phyloP scores from a whole-genome alignment of 805 yeast species.

The Monosporozyma yasuniensis region DNA sequence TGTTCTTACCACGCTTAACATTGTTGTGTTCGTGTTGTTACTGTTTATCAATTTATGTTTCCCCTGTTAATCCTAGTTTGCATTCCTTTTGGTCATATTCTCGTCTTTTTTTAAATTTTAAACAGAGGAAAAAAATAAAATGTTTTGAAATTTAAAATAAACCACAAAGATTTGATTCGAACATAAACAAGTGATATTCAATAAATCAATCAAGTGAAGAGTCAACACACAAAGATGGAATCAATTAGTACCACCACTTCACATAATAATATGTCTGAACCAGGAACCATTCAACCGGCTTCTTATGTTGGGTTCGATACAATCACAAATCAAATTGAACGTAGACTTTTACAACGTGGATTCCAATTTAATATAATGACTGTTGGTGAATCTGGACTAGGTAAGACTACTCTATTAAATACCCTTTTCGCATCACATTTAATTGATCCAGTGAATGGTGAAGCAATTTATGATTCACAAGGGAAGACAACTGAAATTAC shows the following conservation, averaged over 20 bases:
- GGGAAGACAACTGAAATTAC: constrained; percentile 74
- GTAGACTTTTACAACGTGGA: constrained; percentile 81
- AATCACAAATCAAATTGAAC: constrained; percentile 91
- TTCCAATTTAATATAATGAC: constrained; percentile 91
- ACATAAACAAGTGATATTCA: not conserved
- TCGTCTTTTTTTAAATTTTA: not conserved
- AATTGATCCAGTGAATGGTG: constrained; percentile 57
- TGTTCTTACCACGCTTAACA: not conserved
- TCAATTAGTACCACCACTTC: not conserved
- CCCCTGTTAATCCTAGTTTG: not conserved
- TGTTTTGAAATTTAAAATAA: not conserved
- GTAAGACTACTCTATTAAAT: constrained; percentile 86
- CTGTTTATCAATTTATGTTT: not conserved
- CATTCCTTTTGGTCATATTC: too few relatives aligned
- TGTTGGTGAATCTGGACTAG: constrained; percentile 89
- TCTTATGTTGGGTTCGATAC: constrained; percentile 94
- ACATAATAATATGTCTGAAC: not conserved
- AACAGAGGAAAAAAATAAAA: not conserved
- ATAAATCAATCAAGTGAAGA: not conserved
- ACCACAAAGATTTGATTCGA: constrained; percentile 1
- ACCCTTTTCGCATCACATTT: constrained; percentile 81
- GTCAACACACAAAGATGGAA: not conserved
- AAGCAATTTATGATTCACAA: constrained; percentile 33
- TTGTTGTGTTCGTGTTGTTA: not conserved
- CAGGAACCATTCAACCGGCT: constrained; percentile 36